A percentile compares a stretch with the other conserved stretches of the same genome.
Conservation (phyloP, 2,329 filamentous ascomycete genomes). For the Dothideomycetes sp. region DNA sequence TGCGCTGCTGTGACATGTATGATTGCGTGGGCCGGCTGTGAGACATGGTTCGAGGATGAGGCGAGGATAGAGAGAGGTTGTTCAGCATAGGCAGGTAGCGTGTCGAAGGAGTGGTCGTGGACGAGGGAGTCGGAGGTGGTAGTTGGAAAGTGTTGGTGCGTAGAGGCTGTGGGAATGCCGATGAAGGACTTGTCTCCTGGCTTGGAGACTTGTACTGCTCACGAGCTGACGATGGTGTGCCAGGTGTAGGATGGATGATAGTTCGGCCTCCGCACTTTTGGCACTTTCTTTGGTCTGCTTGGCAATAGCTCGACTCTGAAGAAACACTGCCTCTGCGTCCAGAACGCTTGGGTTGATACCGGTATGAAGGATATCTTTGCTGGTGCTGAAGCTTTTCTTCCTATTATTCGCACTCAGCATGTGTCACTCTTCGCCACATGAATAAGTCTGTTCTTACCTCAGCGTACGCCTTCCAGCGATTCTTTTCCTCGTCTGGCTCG, state of each 20-base stretch:
- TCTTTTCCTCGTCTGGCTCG: constrained; percentile 64
- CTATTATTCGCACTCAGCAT: constrained; percentile 35
- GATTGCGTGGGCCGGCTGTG: constrained; percentile 7
- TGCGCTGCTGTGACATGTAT: constrained; percentile 18
- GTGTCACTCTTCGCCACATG: too few relatives aligned
- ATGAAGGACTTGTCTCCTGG: constrained; percentile 11
- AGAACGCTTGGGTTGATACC: constrained; percentile 70
- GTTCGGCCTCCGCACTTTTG: constrained; percentile 62
- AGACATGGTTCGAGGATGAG: constrained; percentile 19
- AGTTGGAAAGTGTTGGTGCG: constrained; percentile 15
- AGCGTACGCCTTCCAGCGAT: constrained; percentile 79
- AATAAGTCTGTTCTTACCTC: constrained; percentile 48
- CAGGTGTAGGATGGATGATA: constrained; percentile 31
- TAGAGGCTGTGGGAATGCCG: constrained; percentile 5
- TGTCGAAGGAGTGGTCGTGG: constrained; percentile 26
- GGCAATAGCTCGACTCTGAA: constrained; percentile 15
- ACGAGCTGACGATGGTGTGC: constrained; percentile 20
- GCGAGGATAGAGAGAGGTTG: constrained; percentile 28
- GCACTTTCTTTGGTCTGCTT: constrained; percentile 45
- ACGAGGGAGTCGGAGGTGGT: constrained; percentile 23
- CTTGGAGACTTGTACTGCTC: constrained; percentile 1
- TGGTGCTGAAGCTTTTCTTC: constrained; percentile 87
- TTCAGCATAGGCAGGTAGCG: constrained; percentile 28
- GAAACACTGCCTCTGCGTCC: constrained; percentile 35
- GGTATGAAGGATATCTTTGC: constrained; percentile 84